Base-by-base conservation (phyloP, 768 basidiomycete genomes). In the Gloeopeniophorella convolvens region DNA sequence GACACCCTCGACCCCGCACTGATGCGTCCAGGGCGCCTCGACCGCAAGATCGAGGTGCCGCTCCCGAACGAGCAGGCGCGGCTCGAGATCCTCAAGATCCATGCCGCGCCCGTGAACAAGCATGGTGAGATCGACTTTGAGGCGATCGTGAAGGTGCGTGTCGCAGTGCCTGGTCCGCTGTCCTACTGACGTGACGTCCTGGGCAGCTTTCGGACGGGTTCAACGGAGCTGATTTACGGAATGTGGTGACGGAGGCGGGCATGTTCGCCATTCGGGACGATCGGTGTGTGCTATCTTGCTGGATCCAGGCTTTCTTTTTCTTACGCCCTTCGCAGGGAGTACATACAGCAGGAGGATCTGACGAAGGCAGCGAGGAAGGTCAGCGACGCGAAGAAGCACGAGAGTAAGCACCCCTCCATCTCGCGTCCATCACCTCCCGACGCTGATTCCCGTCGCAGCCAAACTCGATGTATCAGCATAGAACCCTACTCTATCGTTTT, bases 181-280 rank as follows among this genome's bases (percentile, higher is more conserved):
- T 21, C 49, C 27, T 41, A 41, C 21, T 47, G 4, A 13, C 45
- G 37, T 45, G 39, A 39, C 16, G n/a, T 54, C 44, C 26, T 24
- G 42, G 50, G 8, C 52, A 87, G 85, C 77, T 95, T 21, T 87
- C 87, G 0, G 94, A 96, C 59, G 78, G 77, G 0, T 97, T 97
- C 73, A 98, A 97, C 64, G 96, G 96, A 46, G 96, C 96, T 15
- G 96, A 98, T 72, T 66, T 97, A 63, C 78, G 93, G 41, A 98
- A 98, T 64, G 89, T 97, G 20, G 82, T 94, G 35, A 96, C 92
- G 3, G 93, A 95, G 67, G 86, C 90, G 18, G 95, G 95, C 37
- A 95, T 99, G 92, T 98, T 97, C 63, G 96, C 96, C 6, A 97
- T 99, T 60, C 80, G 96, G 39, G 95, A 97, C 52, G 95, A 97